phyloP scores from a whole-genome alignment of 2,329 filamentous ascomycete species.

The Sarocladiaceae sp. region DNA sequence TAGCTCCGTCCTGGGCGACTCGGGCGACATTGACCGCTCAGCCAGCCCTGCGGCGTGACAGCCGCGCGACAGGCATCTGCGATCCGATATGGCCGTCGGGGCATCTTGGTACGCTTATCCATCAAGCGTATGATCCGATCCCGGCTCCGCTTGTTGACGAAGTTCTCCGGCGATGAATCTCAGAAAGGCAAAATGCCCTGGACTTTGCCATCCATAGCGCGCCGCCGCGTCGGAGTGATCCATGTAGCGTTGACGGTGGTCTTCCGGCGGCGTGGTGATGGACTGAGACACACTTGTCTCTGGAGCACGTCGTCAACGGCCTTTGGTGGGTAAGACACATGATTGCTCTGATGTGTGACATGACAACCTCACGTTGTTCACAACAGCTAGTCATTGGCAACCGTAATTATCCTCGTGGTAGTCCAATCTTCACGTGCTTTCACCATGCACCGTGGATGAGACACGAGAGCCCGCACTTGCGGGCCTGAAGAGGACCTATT shows the following conservation, averaged over 20 bases:
- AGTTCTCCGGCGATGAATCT: background rate
- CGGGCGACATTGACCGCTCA: background rate
- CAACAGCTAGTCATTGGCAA: background rate
- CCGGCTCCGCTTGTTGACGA: background rate
- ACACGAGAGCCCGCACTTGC: background rate
- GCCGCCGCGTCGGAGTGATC: background rate
- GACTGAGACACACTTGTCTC: conserved; percentile 7
- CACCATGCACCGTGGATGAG: too few species aligned
- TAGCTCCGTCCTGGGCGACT: background rate
- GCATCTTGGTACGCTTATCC: background rate
- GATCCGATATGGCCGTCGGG: background rate
- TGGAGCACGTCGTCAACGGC: background rate
- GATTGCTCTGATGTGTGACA: background rate
- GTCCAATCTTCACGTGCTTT: too few species aligned
- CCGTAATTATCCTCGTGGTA: background rate
- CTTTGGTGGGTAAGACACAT: background rate
- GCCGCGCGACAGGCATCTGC: background rate
- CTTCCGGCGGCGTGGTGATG: background rate
- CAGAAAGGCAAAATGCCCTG: background rate
- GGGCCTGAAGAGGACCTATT: background rate
- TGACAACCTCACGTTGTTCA: background rate
- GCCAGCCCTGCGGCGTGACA: background rate
- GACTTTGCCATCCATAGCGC: background rate
- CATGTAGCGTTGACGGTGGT: background rate
- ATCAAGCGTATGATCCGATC: background rate